Evolutionary conservation across 805 yeast species (phyloP).

Genomic region (Metschnikowia reukaufii): DNA sequence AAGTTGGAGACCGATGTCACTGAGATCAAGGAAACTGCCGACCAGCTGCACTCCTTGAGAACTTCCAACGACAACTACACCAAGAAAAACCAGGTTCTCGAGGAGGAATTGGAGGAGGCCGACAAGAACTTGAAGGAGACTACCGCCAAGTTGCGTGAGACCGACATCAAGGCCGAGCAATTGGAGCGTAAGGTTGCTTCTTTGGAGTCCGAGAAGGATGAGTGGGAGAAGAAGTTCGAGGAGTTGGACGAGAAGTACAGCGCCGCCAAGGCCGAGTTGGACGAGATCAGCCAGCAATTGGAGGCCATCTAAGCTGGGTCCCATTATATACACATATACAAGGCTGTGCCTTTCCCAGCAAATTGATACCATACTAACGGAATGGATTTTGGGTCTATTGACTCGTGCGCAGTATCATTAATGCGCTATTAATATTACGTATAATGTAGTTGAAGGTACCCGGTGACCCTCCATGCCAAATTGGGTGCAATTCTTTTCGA

Average conservation of each 20-base stretch:
- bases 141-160: slow-evolving; percentile 89
- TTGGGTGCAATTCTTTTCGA: too few species aligned
- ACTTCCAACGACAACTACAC: slow-evolving; percentile 87
- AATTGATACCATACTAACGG: slow-evolving; percentile 1
- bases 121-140: slow-evolving; percentile 91
- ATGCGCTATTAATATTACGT: too few species aligned
- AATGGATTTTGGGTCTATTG: too few species aligned
- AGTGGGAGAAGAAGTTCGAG: slow-evolving; percentile 82
- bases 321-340: neutral
- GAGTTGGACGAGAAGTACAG: slow-evolving; percentile 79
- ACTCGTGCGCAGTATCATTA: too few species aligned
- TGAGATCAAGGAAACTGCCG: slow-evolving; percentile 82
- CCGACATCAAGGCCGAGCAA: slow-evolving; percentile 95
- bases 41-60: slow-evolving; percentile 84
- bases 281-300: slow-evolving; percentile 94
- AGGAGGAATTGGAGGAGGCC: slow-evolving; percentile 86
- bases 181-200: slow-evolving; percentile 91
- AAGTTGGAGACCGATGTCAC: slow-evolving; percentile 70
- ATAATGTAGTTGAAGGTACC: too few species aligned
- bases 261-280: slow-evolving; percentile 89
- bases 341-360: neutral
- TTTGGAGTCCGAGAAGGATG: slow-evolving; percentile 88
- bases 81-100: slow-evolving; percentile 85
- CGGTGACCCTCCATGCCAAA: too few species aligned
- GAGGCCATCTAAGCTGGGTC: slow-evolving; percentile 55